A percentile compares a stretch with the other conserved stretches of the same genome.
Conservation (phyloP, 2,329 filamentous ascomycete genomes). For the Neobulgaria alba region DNA sequence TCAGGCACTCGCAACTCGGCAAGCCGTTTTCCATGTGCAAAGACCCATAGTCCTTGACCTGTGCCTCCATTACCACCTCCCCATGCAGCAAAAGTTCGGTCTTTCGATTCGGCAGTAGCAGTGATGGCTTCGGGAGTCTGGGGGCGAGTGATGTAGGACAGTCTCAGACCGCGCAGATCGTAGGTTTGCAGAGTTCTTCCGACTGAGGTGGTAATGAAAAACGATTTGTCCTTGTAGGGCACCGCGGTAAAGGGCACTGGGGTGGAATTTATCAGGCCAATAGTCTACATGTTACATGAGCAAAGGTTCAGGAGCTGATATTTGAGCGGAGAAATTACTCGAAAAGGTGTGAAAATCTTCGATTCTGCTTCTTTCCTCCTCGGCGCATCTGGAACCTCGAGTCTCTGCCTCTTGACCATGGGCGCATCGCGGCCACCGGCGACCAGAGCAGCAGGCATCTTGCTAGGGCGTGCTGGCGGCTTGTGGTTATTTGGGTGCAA, state of each 20-base stretch:
- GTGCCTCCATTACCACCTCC: slow-evolving; percentile 51
- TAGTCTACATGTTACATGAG: too few relatives aligned
- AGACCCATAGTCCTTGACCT: slow-evolving; percentile 73
- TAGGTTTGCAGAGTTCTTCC: slow-evolving; percentile 90
- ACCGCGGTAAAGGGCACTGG: slow-evolving; percentile 82
- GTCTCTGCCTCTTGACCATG: slow-evolving; percentile 69
- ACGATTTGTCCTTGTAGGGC: slow-evolving; percentile 85
- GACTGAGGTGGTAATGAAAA: slow-evolving; percentile 93
- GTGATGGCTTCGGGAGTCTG: slow-evolving; percentile 82
- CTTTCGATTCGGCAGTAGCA: slow-evolving; percentile 79
- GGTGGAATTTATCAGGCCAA: slow-evolving; percentile 89
- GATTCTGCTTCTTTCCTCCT: slow-evolving; percentile 46
- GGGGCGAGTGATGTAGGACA: slow-evolving; percentile 87
- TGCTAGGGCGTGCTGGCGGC: too few relatives aligned
- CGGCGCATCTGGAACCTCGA: slow-evolving; percentile 35
- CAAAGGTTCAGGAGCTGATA: too few relatives aligned
- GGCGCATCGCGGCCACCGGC: slow-evolving; percentile 46
- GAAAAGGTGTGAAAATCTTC: slow-evolving; percentile 85
- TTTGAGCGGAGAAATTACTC: slow-evolving; percentile 50
- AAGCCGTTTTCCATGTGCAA: slow-evolving; percentile 81
- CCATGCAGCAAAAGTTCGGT: slow-evolving; percentile 85
- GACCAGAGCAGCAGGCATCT: slow-evolving; percentile 36
- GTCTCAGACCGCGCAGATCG: slow-evolving; percentile 80
- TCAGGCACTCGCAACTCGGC: slow-evolving; percentile 62
- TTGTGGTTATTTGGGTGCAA: not conserved